phyloP scores from a whole-genome alignment of 129 eudicot genomes.

The Solidago caesia region DNA sequence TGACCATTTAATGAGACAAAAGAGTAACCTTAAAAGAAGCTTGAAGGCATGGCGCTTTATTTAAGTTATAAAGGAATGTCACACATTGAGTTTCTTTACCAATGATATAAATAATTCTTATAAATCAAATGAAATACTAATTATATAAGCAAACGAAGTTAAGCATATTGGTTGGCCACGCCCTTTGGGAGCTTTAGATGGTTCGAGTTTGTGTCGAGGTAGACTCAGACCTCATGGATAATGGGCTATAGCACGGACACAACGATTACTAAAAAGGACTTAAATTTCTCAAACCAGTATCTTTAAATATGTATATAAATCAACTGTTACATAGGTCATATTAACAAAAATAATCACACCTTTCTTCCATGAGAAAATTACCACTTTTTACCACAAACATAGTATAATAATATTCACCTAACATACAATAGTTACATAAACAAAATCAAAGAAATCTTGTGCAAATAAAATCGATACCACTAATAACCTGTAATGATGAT shows the following conservation, averaged over 20 bases:
- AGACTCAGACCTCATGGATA: too few species aligned
- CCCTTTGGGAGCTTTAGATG: too few species aligned
- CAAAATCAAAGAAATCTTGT: not conserved
- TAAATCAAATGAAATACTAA: not conserved
- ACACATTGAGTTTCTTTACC: not conserved
- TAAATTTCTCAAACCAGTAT: not conserved
- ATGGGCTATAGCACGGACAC: too few species aligned
- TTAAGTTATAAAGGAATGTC: not conserved
- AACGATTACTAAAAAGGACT: too few species aligned
- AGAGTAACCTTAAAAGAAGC: not conserved
- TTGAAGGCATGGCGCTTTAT: not conserved
- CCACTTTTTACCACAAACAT: not conserved
- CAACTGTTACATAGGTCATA: not conserved
- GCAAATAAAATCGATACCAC: not conserved
- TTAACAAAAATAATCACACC: not conserved
- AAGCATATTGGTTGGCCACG: not conserved
- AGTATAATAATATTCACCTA: not conserved
- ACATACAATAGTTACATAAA: conserved; percentile 2
- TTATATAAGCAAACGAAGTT: not conserved
- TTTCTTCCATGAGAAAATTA: not conserved
- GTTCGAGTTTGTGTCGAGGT: too few species aligned
- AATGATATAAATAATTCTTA: not conserved
- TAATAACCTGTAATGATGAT: not conserved
- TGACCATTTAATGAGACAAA: not conserved
- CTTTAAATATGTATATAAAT: not conserved